Evolutionary conservation across 23 red algal species (phyloP), one percentile per base, ranked within the genome.

Genomic region (Gracilaria gracilis): DNA sequence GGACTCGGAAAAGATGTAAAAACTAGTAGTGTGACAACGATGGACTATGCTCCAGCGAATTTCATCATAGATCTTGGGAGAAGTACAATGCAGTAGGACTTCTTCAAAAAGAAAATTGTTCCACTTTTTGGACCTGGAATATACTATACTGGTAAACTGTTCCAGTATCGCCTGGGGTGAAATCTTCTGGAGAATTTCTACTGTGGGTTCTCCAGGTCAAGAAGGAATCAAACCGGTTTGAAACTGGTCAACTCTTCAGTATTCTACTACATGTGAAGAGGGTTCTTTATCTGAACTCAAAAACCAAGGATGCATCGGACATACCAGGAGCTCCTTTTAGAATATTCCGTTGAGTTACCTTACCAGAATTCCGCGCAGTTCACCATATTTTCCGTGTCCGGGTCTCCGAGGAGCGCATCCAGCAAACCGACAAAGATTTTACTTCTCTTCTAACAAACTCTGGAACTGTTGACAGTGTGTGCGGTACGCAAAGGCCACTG

Each of bases 121-220:
- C 81, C 91, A 23, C 57, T 93, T 59, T 48, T 87, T 38, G 91
- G 91, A 27, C 24, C 35, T 51, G 91, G 80, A n/a, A n/a, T n/a
- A n/a, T 46, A 5, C 65, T 86, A 31, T 35, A 75, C 40, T 93
- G 91, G 91, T 81, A 93, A 51, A 85, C 39, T 67, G 80, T 93
- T 16, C 9, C 87, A 13, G 42, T 81, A 27, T 67, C 87, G 15
- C 50, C 44, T 15, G 88, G 74, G 0, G 34, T 50, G 35, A 81
- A 57, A 67, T 55, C 44, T 34, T 61, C 80, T 44, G 81, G 91
- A 55, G 79, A 93, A 42, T 93, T 59, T 66, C 44, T 53, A 40
- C 62, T 93, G 2, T 86, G 81, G 81, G 89, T 93, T 21, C 72
- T 93, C n/a, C 91, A 81, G 23, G 67, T 69, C 24, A 49, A 57